Evolutionary conservation across 345 rosid genomes (phyloP).

Genomic region (Lumnitzera littorea): DNA sequence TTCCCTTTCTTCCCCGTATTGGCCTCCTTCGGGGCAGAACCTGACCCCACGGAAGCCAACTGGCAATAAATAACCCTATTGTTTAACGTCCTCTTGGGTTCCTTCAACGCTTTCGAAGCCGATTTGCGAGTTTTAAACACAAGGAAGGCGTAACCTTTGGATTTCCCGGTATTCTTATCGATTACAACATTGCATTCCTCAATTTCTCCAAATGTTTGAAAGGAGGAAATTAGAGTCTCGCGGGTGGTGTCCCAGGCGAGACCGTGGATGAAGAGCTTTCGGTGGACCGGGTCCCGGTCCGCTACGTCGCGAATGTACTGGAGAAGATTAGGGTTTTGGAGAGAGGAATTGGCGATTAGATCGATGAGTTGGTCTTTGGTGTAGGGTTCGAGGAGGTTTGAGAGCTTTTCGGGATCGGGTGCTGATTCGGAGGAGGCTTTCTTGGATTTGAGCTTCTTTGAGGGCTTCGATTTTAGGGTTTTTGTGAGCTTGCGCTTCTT

Average conservation of each 20-base stretch:
- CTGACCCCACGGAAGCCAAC: constrained; percentile 37
- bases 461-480: constrained; percentile 18
- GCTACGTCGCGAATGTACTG: constrained; percentile 45
- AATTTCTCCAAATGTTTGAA: constrained; percentile 57
- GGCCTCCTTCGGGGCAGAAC: constrained; percentile 24
- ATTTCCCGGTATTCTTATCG: constrained; percentile 17
- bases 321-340: constrained; percentile 35
- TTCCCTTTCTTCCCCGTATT: constrained; percentile 21
- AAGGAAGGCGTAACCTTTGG: constrained; percentile 21
- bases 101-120: constrained; percentile 17
- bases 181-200: constrained; percentile 34
- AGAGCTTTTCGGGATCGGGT: constrained; percentile 32
- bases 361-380: constrained; percentile 60
- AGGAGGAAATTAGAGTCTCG: constrained; percentile 44
- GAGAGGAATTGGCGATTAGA: constrained; percentile 39
- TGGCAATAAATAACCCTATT: constrained; percentile 61
- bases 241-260: constrained; percentile 72
- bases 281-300: constrained; percentile 55
- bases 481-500: constrained; percentile 7
- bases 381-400: constrained; percentile 48
- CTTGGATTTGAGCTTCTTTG: constrained; percentile 21
- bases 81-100: constrained; percentile 36
- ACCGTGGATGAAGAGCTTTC: constrained; percentile 78
- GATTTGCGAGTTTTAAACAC: constrained; percentile 13
- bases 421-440: constrained; percentile 16